phyloP scores from a whole-genome alignment of 805 yeast species.

The Schwanniomyces pseudopolymorphus region DNA sequence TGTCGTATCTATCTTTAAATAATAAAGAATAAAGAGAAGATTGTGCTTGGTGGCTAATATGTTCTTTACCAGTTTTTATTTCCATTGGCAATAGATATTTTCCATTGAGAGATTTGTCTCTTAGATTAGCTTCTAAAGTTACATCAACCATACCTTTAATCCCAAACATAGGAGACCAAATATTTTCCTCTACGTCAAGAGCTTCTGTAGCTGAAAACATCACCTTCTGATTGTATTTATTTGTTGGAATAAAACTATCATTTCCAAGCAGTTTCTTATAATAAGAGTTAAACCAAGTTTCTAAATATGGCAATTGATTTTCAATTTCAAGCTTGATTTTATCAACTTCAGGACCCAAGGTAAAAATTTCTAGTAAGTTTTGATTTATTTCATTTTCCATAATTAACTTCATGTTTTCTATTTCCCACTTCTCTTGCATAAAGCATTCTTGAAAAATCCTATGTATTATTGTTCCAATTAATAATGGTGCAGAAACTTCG shows the following conservation, averaged over 20 bases:
- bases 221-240: slow-evolving; percentile 27
- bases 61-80: slow-evolving; percentile 78
- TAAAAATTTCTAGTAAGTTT: slow-evolving; percentile 50
- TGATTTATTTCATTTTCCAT: slow-evolving; percentile 42
- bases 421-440: slow-evolving; percentile 31
- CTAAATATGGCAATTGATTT: slow-evolving; percentile 51
- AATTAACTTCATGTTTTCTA: slow-evolving; percentile 34
- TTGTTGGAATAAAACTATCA: slow-evolving; percentile 22
- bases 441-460: slow-evolving; percentile 66
- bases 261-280: slow-evolving; percentile 18
- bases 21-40: slow-evolving; percentile 77
- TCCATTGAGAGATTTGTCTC: slow-evolving; percentile 25
- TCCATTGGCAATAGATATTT: slow-evolving; percentile 75
- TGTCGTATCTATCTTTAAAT: slow-evolving; percentile 74
- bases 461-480: slow-evolving; percentile 85
- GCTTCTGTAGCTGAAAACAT: slow-evolving; percentile 59
- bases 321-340: slow-evolving; percentile 43
- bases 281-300: slow-evolving; percentile 52
- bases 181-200: slow-evolving; percentile 83
- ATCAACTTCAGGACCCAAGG: slow-evolving; percentile 50
- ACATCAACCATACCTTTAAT: slow-evolving; percentile 88
- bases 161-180: slow-evolving; percentile 91
- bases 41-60: slow-evolving; percentile 79
- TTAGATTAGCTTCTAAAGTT: slow-evolving; percentile 61
- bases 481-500: slow-evolving; percentile 59